Evolutionary conservation across 2,329 filamentous ascomycete genomes (phyloP), one percentile per base, ranked within the genome.

Genomic region (Colletotrichum tofieldiae): DNA sequence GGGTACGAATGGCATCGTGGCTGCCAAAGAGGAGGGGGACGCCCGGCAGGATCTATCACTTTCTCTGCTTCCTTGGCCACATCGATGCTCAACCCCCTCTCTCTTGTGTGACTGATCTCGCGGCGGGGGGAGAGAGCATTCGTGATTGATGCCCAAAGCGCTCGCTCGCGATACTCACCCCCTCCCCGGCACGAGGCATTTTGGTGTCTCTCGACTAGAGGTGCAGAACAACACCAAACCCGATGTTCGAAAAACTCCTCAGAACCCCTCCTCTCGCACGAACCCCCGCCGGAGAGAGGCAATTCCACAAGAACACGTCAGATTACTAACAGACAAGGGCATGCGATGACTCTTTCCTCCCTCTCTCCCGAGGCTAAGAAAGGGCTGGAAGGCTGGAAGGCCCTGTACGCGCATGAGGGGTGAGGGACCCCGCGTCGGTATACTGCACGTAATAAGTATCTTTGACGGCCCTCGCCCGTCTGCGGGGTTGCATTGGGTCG

Each of bases 381-480:
- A 29, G 23, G 20, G 23, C 37, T 26, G 18, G 23, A 62, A 18
- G 35, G 35, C 35, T 11, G 9, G 16, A 26, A 18, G 26, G 18
- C 41, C 18, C 16, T 26, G 62, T 32, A 39, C 16, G 47, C 56
- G 49, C 56, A 54, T 20, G 41, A 43, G 16, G 49, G 55, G 32
- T 8, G 45, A 49, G 20, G 32, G 18, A 49, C 51, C 64, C 65
- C 65, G 58, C 68, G 45, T 51, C 45, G 37, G n/a, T 39, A 55
- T 37, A 63, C 64, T 71, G 68, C 65, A 71, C 68, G 64, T 67
- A 71, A 67, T 71, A n/a, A 61, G 26, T 26, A 12, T 59, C 39
- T 43, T 45, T 18, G n/a, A 41, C 61, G 60, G 61, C 32, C 49
- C n/a, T 41, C 16, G 55, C 49, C 35, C 23, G 32, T 23, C 18